Percentiles rank a stretch among this genome's conserved stretches.
These are phyloP conservation scores for Haberlea rhodopensis DNA, from an alignment of 257 asterid genomes.

Conservation along the genomic window DNA sequence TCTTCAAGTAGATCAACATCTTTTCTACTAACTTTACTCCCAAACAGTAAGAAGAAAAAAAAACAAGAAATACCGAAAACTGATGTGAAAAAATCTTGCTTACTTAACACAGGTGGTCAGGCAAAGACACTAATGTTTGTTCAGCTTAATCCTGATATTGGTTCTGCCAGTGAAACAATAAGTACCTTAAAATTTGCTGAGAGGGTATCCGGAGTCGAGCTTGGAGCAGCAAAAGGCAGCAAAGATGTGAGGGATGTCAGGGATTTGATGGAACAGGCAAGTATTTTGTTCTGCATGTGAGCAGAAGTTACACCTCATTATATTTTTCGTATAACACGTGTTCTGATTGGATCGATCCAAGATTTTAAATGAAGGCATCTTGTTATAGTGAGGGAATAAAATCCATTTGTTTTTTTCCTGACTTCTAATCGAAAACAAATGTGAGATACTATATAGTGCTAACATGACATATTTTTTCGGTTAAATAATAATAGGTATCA, in stretches of 20 bases:
- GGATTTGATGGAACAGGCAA: conserved; percentile 83
- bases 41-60: background rate
- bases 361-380: background rate
- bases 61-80: background rate
- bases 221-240: conserved; percentile 92
- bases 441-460: background rate
- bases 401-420: background rate
- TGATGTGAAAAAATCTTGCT: background rate
- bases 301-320: background rate
- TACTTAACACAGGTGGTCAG: conserved; percentile 62
- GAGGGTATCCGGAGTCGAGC: conserved; percentile 94
- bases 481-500: conserved; percentile 46
- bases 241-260: conserved; percentile 81
- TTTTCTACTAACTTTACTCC: background rate
- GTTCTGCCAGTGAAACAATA: conserved; percentile 55
- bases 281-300: conserved; percentile 29
- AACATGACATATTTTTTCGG: background rate
- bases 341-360: background rate
- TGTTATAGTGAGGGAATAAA: background rate
- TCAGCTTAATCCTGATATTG: conserved; percentile 85
- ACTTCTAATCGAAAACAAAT: background rate
- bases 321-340: background rate
- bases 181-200: conserved; percentile 97
- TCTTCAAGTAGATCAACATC: background rate
- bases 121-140: conserved; percentile 98